These are phyloP conservation scores for Pleodorina starrii DNA, from an alignment of 139 green algal genomes.

Conservation along the genomic window DNA sequence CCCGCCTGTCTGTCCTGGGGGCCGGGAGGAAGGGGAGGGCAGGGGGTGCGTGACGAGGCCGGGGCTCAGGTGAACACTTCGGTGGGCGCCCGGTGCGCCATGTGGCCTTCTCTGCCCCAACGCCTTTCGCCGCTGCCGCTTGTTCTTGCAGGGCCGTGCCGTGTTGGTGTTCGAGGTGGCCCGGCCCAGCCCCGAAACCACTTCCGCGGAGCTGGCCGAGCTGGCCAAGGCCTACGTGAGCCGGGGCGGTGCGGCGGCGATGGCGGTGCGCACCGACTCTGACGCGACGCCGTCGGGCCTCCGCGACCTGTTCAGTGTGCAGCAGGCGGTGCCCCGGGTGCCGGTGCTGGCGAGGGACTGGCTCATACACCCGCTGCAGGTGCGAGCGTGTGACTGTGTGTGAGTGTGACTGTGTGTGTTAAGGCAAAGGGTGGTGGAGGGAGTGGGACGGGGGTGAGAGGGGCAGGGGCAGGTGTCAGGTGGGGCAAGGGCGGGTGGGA, in stretches of 20 bases:
- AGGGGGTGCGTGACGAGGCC: too few species aligned
- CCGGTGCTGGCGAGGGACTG: conserved; percentile 83
- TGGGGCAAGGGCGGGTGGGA: too few species aligned
- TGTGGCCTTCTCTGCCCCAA: too few species aligned
- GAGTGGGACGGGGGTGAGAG: too few species aligned
- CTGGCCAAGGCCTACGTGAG: conserved; percentile 49
- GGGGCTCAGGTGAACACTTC: too few species aligned
- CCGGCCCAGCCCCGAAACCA: conserved; percentile 26
- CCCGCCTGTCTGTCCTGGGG: background rate
- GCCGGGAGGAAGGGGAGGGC: too few species aligned
- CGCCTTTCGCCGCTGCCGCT: too few species aligned
- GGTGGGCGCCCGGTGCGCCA: too few species aligned
- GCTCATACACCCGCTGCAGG: conserved; percentile 86
- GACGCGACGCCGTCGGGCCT: conserved; percentile 76
- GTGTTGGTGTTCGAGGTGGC: conserved; percentile 53
- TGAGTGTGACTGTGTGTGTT: background rate
- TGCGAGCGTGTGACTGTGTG: background rate
- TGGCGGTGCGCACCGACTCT: conserved; percentile 76
- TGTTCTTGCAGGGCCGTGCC: background rate
- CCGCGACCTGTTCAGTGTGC: conserved; percentile 74
- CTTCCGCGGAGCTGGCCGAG: conserved; percentile 5
- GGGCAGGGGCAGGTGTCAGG: background rate
- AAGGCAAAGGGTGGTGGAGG: too few species aligned
- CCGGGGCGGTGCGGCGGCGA: conserved; percentile 47
- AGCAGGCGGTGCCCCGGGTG: conserved; percentile 63